phyloP scores from a whole-genome alignment of 805 yeast genomes.

The Sungouiella thailandica region DNA sequence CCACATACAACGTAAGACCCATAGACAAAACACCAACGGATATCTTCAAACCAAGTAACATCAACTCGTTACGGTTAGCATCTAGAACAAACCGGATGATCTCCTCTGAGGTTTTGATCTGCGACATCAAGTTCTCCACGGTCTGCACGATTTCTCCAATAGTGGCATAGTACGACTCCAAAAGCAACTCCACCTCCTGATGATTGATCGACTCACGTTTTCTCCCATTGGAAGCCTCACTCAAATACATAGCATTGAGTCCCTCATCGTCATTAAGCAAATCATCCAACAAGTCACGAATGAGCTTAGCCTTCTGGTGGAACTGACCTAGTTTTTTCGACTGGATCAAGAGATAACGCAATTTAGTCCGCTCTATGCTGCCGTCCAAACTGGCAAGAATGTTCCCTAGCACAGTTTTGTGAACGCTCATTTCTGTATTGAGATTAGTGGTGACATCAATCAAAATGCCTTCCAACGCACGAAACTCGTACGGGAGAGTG shows the following conservation, averaged over 20 bases:
- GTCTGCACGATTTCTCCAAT: slow-evolving; percentile 93
- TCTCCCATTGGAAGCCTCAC: slow-evolving; percentile 47
- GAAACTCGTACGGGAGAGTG: slow-evolving; percentile 73
- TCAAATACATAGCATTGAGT: slow-evolving; percentile 72
- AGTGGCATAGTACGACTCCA: slow-evolving; percentile 88
- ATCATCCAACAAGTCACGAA: slow-evolving; percentile 81
- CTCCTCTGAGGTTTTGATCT: slow-evolving; percentile 90
- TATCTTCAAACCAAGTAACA: slow-evolving; percentile 80
- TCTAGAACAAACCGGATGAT: slow-evolving; percentile 90
- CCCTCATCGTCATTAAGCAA: slow-evolving; percentile 84
- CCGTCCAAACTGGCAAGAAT: slow-evolving; percentile 74
- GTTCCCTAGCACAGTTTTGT: slow-evolving; percentile 67
- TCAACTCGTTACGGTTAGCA: slow-evolving; percentile 87
- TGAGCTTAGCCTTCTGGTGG: slow-evolving; percentile 74
- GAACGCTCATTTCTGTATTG: slow-evolving; percentile 83
- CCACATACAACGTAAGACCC: slow-evolving; percentile 74
- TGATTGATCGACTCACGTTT: slow-evolving; percentile 59
- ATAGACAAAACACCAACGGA: slow-evolving; percentile 79
- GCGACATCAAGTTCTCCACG: slow-evolving; percentile 69
- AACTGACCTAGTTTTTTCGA: slow-evolving; percentile 82
- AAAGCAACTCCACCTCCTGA: slow-evolving; percentile 80
- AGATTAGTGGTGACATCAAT: slow-evolving; percentile 74
- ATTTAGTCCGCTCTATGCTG: slow-evolving; percentile 72
- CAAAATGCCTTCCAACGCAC: slow-evolving; percentile 85
- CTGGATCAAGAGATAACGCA: slow-evolving; percentile 74